Evolutionary conservation across 352 stramenopile species (phyloP).

Genomic region (Globisporangium middletonii): DNA sequence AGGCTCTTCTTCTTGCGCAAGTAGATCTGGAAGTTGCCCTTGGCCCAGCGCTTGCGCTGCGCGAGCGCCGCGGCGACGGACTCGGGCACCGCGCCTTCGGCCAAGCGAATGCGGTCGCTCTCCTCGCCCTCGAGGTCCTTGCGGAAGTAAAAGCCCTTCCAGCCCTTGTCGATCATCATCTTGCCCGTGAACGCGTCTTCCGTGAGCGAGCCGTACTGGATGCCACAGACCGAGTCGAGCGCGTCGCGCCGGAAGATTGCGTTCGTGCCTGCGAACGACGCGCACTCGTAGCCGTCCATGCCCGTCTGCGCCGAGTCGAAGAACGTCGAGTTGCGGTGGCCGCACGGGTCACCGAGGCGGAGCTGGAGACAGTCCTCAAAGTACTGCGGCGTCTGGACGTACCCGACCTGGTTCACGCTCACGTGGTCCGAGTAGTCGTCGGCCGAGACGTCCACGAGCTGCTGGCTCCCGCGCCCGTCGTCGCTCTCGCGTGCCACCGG

Average conservation of each 20-base stretch:
- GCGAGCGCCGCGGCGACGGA: slow-evolving; percentile 81
- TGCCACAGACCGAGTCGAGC: slow-evolving; percentile 86
- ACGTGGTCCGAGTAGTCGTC: slow-evolving; percentile 76
- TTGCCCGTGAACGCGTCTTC: slow-evolving; percentile 89
- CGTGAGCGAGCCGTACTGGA: slow-evolving; percentile 87
- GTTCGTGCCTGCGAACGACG: slow-evolving; percentile 87
- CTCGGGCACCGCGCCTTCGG: slow-evolving; percentile 78
- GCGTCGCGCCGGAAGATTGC: slow-evolving; percentile 86
- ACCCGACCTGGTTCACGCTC: slow-evolving; percentile 87
- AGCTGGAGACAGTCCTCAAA: slow-evolving; percentile 85
- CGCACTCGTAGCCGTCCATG: slow-evolving; percentile 84
- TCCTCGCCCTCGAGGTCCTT: slow-evolving; percentile 87
- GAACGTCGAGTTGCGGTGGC: slow-evolving; percentile 90
- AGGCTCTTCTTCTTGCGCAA: slow-evolving; percentile 72
- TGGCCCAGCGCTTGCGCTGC: slow-evolving; percentile 86
- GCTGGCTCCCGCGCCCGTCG: slow-evolving; percentile 55
- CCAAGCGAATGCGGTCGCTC: slow-evolving; percentile 83
- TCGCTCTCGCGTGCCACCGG: slow-evolving; percentile 7
- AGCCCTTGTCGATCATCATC: slow-evolving; percentile 74
- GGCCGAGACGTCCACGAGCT: too few species aligned
- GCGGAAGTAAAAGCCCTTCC: slow-evolving; percentile 86
- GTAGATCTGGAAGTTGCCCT: slow-evolving; percentile 81
- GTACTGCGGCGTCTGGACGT: slow-evolving; percentile 88
- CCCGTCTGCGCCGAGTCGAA: slow-evolving; percentile 86
- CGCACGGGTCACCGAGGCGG: slow-evolving; percentile 83